Conservation (phyloP, 2,329 filamentous ascomycete genomes). For the Fusarium torreyae region DNA sequence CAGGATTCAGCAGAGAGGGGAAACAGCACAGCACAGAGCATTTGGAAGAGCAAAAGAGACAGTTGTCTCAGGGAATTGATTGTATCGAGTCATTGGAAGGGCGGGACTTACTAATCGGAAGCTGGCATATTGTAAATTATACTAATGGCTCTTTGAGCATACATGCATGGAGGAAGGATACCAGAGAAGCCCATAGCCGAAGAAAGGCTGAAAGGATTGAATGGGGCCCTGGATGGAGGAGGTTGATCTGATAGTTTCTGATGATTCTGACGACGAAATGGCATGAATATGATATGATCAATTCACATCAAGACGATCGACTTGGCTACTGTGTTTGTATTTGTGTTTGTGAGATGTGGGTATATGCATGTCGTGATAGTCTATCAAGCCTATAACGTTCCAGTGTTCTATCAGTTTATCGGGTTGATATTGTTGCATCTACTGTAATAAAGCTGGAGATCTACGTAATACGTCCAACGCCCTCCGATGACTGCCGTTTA, state of each 20-base stretch:
- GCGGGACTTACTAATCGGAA: constrained; percentile 25
- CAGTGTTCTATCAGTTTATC: constrained; percentile 8
- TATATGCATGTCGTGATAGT: background rate
- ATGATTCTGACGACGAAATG: constrained; percentile 53
- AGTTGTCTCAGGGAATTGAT: constrained; percentile 36
- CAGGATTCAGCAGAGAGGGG: constrained; percentile 40
- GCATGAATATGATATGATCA: constrained; percentile 55
- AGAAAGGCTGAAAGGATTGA: constrained; percentile 22
- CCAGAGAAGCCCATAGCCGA: constrained; percentile 20
- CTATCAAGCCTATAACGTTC: background rate
- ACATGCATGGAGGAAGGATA: constrained; percentile 22
- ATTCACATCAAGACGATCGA: constrained; percentile 36
- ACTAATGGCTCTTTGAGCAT: constrained; percentile 41
- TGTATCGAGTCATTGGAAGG: constrained; percentile 38
- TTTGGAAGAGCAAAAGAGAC: constrained; percentile 35
- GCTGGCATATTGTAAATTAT: constrained; percentile 50
- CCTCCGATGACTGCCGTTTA: constrained; percentile 1
- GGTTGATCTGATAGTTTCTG: constrained; percentile 49
- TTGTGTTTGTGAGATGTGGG: background rate
- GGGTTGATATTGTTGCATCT: background rate
- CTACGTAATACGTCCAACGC: constrained; percentile 15
- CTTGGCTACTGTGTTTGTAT: background rate
- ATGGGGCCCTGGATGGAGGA: constrained; percentile 30
- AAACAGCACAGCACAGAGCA: constrained; percentile 35
- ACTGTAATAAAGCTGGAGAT: constrained; percentile 16